A percentile compares a stretch with the other conserved stretches of the same genome.
Evolutionary conservation across 2,329 filamentous ascomycete genomes (phyloP).

Genomic region (Fusarium sp.): DNA sequence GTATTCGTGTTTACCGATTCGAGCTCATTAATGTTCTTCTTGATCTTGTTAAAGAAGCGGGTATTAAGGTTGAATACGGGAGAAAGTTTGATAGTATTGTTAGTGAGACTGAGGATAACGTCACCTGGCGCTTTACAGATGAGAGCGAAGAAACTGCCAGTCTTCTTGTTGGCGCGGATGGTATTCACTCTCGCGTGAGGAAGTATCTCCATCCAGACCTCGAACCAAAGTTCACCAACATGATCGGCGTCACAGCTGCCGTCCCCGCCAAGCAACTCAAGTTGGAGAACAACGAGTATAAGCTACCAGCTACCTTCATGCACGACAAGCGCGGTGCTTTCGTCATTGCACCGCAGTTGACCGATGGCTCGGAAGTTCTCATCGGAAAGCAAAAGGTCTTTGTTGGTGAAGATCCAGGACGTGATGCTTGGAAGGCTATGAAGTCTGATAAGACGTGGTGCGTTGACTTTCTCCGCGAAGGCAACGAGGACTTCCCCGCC

Average conservation of each 20-base stretch:
- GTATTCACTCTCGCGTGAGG: slow-evolving; percentile 67
- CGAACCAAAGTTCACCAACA: slow-evolving; percentile 61
- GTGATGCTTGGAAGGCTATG: slow-evolving; percentile 56
- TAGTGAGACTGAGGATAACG: slow-evolving; percentile 51
- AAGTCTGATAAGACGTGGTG: slow-evolving; percentile 51
- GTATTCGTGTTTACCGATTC: slow-evolving; percentile 64
- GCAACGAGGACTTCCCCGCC: slow-evolving; percentile 50
- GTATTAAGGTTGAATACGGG: slow-evolving; percentile 57
- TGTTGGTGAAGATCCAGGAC: slow-evolving; percentile 47
- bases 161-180: slow-evolving; percentile 67
- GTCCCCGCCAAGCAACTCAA: slow-evolving; percentile 52
- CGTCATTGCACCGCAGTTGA: slow-evolving; percentile 60
- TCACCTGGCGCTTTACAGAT: slow-evolving; percentile 60
- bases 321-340: slow-evolving; percentile 57
- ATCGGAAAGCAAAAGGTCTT: slow-evolving; percentile 58
- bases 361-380: slow-evolving; percentile 60
- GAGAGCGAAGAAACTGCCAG: slow-evolving; percentile 53
- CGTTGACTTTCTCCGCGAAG: slow-evolving; percentile 48
- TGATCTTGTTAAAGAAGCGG: slow-evolving; percentile 51
- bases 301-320: slow-evolving; percentile 57
- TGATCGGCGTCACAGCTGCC: slow-evolving; percentile 52
- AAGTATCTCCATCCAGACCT: slow-evolving; percentile 61
- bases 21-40: slow-evolving; percentile 62
- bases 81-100: slow-evolving; percentile 59
- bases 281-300: slow-evolving; percentile 47